Evolutionary conservation across 768 basidiomycete genomes (phyloP).

Genomic region (Lepiota subincarnata): DNA sequence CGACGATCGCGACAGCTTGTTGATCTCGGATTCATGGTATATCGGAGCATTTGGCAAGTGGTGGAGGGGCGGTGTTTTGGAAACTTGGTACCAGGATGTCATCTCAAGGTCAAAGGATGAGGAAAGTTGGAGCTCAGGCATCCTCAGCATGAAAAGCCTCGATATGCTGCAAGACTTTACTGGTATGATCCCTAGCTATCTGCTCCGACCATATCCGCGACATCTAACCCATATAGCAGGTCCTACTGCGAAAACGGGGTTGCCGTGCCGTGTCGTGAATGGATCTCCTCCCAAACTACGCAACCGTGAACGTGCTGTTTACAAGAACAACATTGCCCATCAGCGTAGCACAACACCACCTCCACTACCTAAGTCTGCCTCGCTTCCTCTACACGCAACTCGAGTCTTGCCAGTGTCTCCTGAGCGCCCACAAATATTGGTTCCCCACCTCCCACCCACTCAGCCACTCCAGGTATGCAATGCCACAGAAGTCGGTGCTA

Average conservation of each 20-base stretch:
- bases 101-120: constrained; percentile 61
- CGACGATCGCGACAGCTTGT: constrained; percentile 41
- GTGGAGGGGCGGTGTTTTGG: constrained; percentile 83
- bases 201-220: background rate
- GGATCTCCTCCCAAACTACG: constrained; percentile 54
- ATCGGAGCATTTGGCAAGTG: constrained; percentile 88
- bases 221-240: constrained; percentile 27
- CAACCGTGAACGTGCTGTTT: constrained; percentile 54
- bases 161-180: constrained; percentile 67
- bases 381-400: constrained; percentile 69
- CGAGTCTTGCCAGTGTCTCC: constrained; percentile 31
- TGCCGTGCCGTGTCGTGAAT: constrained; percentile 38
- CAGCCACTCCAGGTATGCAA: constrained; percentile 17
- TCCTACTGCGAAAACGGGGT: constrained; percentile 46
- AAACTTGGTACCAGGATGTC: constrained; percentile 75
- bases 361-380: constrained; percentile 78
- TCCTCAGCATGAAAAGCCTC: constrained; percentile 68
- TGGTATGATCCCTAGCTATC: constrained; percentile 37
- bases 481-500: constrained; percentile 24
- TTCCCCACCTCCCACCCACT: constrained; percentile 24
- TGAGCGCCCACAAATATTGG: constrained; percentile 26
- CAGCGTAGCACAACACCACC: constrained; percentile 73
- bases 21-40: constrained; percentile 80
- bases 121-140: constrained; percentile 74
- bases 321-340: constrained; percentile 31